A percentile compares a stretch with the other conserved stretches of the same genome.
Conservation (phyloP, 2,329 filamentous ascomycete species). For the Didymella glomerata region DNA sequence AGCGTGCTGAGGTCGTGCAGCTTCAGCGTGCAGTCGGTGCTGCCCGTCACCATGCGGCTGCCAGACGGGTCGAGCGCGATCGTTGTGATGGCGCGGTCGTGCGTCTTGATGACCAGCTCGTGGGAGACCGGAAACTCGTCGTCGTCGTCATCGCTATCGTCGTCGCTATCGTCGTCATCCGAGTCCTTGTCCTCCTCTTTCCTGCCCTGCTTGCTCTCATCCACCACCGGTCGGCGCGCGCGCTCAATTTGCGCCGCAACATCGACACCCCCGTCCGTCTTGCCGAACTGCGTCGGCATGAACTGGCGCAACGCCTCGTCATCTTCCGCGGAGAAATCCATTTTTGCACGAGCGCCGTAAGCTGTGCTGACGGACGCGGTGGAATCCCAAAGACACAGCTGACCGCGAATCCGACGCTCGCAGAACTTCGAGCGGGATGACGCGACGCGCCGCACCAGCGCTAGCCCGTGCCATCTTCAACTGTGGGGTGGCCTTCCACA, state of each 20-base stretch:
- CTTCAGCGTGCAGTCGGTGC: constrained; percentile 89
- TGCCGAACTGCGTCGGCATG: constrained; percentile 85
- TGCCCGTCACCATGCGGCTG: constrained; percentile 85
- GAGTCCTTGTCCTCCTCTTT: constrained; percentile 46
- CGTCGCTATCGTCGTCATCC: constrained; percentile 61
- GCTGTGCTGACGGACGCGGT: constrained; percentile 1
- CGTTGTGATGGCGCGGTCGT: constrained; percentile 85
- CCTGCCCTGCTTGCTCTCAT: constrained; percentile 41
- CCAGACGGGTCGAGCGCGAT: constrained; percentile 86
- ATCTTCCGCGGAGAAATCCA: constrained; percentile 48
- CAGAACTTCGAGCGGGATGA: constrained; percentile 15
- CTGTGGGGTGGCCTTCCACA: constrained; percentile 2
- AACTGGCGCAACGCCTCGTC: constrained; percentile 79
- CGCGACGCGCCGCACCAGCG: constrained; percentile 17
- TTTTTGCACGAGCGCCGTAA: constrained; percentile 18
- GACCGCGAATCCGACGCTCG: constrained; percentile 10
- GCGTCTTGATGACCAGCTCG: constrained; percentile 90
- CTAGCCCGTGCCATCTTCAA: neutral
- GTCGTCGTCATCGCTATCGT: constrained; percentile 72
- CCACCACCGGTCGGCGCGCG: constrained; percentile 68
- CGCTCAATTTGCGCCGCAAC: constrained; percentile 82
- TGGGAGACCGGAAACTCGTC: constrained; percentile 94
- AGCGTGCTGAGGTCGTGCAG: constrained; percentile 95
- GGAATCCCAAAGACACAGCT: neutral
- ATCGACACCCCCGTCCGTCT: constrained; percentile 76